These are phyloP conservation scores for Iberis pinnata DNA, from an alignment of 345 rosid genomes.

Conservation along the genomic window DNA sequence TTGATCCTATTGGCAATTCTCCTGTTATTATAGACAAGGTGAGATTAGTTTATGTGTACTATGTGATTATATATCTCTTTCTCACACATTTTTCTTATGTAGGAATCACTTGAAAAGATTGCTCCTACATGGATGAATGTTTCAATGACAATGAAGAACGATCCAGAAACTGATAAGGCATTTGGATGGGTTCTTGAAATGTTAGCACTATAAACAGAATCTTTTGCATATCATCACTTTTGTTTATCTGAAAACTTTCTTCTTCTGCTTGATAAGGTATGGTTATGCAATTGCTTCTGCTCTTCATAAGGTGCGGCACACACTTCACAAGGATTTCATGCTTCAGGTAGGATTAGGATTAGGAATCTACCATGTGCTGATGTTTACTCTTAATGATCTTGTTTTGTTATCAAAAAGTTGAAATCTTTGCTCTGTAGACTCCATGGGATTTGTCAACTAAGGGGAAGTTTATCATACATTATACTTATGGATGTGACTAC, in stretches of 20 bases:
- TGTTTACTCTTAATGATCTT: constrained; percentile 2
- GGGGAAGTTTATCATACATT: constrained; percentile 82
- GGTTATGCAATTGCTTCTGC: constrained; percentile 98
- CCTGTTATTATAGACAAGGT: constrained; percentile 85
- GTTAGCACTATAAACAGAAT: constrained; percentile 39
- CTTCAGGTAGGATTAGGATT: constrained; percentile 96
- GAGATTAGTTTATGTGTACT: background rate
- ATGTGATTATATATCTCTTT: background rate
- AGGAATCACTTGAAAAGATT: constrained; percentile 71
- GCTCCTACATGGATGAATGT: constrained; percentile 99
- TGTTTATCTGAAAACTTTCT: constrained; percentile 13
- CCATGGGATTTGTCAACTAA: constrained; percentile 82
- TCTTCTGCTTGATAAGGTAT: constrained; percentile 53
- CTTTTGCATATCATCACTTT: constrained; percentile 16
- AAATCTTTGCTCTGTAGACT: constrained; percentile 45
- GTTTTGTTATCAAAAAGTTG: background rate
- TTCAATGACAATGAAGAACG: constrained; percentile 84
- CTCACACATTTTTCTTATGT: constrained; percentile 21
- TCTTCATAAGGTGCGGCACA: constrained; percentile 80
- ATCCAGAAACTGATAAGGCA: constrained; percentile 85
- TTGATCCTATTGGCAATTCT: constrained; percentile 88
- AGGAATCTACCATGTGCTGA: constrained; percentile 7
- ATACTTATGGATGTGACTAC: constrained; percentile 93
- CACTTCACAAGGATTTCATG: constrained; percentile 86
- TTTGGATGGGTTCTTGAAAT: constrained; percentile 99